Base-by-base conservation (phyloP, 1,139 yeast genomes). In the Blastobotrys buckinghamii region DNA sequence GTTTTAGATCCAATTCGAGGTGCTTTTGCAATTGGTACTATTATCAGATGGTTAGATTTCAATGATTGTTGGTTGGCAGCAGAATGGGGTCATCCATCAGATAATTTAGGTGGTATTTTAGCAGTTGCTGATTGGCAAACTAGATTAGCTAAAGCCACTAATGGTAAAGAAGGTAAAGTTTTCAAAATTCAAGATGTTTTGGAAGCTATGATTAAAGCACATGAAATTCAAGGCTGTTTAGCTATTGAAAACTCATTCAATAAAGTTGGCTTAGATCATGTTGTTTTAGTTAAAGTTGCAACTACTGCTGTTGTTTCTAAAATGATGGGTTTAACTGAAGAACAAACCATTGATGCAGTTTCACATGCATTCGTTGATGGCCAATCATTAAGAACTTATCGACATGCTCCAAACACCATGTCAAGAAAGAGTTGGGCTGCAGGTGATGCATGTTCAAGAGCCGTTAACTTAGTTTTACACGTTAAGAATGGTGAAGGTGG, bases 361-460 rank as follows among this genome's bases (percentile, higher is more conserved):
- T 76, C 82, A 2, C 82, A 78, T 51, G 81, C 82, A 10, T 77
- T 78, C 64, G 81, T 72, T 26, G 83, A 78, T 61, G 82, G 82
- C 20, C 80, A 76, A 56, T 61, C 80, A 2, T 64, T 78, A 52
- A 71, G 83, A 63, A 78, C 82, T 24, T 78, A 78, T 59, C 71
- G 83, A 57, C 82, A 78, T 59, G 79, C 82, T 8, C 82, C 83
- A 53, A 78, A 78, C 65, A 78, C 82, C 50, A 78, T 78, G 67
- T 74, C 80, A 10, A 71, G 82, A 60, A 78, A 78, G 66, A 77
- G 81, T 1, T 78, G 83, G 83, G 83, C 83, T 34, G 83, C 83
- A 13, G 83, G 82, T 53, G 82, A 78, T 56, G 82, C 82, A 12
- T 75, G 74, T 45, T 70, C 79, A n/a, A 70, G 82, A 53, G 83